Base-by-base conservation (phyloP, 768 basidiomycete genomes). In the Rhodotorula diobovata region DNA sequence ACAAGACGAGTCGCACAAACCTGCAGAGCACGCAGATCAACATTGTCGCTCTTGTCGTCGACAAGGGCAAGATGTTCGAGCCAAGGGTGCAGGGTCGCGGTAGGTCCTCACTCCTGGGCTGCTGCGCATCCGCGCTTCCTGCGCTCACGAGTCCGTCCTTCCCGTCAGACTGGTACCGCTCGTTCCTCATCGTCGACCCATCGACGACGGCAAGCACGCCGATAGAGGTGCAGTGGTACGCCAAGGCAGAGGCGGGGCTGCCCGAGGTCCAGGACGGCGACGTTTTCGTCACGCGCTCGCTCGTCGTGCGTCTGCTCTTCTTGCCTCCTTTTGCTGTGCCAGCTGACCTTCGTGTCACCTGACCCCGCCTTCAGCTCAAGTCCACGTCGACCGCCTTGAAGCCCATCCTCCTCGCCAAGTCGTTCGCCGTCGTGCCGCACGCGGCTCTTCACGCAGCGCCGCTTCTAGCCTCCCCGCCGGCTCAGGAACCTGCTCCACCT, bases 221-320 rank as follows among this genome's bases (percentile, higher is more conserved):
- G 1, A 21, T 56, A 34, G 60, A 67, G 53, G 14, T 67, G 37
- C 66, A 67, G 43, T 67, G 66, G 66, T 67, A 67, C 66, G 41
- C 32, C 18, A 45, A 39, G 21, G 16, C 23, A 2, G 51, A 0
- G 2, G 34, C 2, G 2, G 60, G n/a, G 2, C 5, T 67, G 6
- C 66, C 66, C 4, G 32, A 34, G 0, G 16, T n/a, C 1, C 16
- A 14, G 11, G 0, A 16, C 10, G 60, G 60, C 8, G 34, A 67
- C 7, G 6, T 67, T 10, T 15, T 67, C 14, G 14, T 54, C 30
- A 50, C 41, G 3, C 46, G 48, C 35, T 30, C n/a, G 21, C 32
- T 54, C 37, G 18, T 28, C 2, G 62, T 58, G 12, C 50, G 55
- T 58, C 25, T 32, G 35, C 18, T 18, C 45, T 18, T 18, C 12